phyloP scores from a whole-genome alignment of 768 basidiomycete genomes.

The Serendipita sp. region DNA sequence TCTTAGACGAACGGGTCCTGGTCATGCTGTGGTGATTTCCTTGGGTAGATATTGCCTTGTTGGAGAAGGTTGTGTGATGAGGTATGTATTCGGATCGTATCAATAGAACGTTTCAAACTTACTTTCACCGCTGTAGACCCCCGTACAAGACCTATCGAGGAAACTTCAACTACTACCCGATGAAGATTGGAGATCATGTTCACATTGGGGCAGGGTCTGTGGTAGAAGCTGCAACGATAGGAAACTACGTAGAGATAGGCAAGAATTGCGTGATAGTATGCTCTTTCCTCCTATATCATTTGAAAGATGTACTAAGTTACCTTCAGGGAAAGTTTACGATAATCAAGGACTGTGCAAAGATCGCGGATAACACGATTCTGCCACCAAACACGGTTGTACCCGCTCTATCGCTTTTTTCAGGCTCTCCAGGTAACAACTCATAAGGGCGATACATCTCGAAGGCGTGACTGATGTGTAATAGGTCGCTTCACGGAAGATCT shows the following conservation, averaged over 20 bases:
- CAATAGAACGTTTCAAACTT: not conserved
- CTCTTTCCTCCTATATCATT: constrained; percentile 8
- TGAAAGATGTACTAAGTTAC: not conserved
- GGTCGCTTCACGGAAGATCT: constrained; percentile 72
- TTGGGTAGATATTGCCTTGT: constrained; percentile 86
- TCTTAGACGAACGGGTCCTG: constrained; percentile 71
- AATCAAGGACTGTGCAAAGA: constrained; percentile 86
- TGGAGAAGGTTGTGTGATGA: constrained; percentile 78
- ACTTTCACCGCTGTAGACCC: constrained; percentile 30
- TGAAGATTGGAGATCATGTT: constrained; percentile 92
- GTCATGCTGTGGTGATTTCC: constrained; percentile 86
- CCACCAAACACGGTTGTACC: constrained; percentile 90
- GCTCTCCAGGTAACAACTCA: constrained; percentile 58
- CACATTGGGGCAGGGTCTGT: constrained; percentile 80
- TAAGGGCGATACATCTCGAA: not conserved
- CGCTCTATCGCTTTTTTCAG: constrained; percentile 67
- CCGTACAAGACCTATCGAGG: constrained; percentile 83
- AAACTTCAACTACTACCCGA: constrained; percentile 92
- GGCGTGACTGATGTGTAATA: constrained; percentile 19
- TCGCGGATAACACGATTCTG: constrained; percentile 78
- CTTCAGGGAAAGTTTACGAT: constrained; percentile 85
- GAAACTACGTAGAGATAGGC: constrained; percentile 87
- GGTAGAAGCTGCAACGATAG: constrained; percentile 89
- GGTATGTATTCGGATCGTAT: constrained; percentile 28
- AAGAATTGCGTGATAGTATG: constrained; percentile 88